Conservation (phyloP, 306 rosid species). For the Lathyrus tuberosus region DNA sequence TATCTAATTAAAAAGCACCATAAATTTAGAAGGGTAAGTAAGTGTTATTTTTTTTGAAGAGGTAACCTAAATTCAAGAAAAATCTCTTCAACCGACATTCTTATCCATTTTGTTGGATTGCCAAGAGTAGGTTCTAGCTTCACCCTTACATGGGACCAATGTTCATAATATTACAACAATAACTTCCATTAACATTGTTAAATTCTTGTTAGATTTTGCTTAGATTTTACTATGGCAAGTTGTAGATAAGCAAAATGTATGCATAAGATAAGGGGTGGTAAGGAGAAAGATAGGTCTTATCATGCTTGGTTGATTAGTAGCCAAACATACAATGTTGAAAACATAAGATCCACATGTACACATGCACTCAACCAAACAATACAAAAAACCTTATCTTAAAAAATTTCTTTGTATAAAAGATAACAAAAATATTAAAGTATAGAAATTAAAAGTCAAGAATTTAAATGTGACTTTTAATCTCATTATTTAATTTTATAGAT, state of each 20-base stretch:
- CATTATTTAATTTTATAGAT: too few species aligned
- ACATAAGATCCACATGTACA: constrained; percentile 36
- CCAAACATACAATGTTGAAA: constrained; percentile 38
- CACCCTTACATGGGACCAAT: not conserved
- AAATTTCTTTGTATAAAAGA: constrained; percentile 29
- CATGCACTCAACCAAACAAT: constrained; percentile 35
- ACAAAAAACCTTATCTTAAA: constrained; percentile 40
- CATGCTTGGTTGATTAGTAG: constrained; percentile 36
- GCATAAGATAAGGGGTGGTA: constrained; percentile 33
- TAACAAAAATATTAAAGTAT: constrained; percentile 8
- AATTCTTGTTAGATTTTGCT: constrained; percentile 13
- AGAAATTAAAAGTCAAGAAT: constrained; percentile 12
- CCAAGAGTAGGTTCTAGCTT: constrained; percentile 6
- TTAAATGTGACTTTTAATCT: constrained; percentile 4
- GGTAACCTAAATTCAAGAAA: not conserved
- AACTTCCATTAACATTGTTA: not conserved
- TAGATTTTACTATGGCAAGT: not conserved
- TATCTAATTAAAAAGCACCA: too few species aligned
- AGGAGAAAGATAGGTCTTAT: constrained; percentile 40
- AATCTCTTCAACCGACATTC: constrained; percentile 35
- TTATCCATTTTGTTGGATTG: constrained; percentile 33
- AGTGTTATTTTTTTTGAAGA: not conserved
- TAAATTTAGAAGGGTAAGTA: not conserved
- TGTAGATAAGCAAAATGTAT: constrained; percentile 40
- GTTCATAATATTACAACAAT: not conserved